Evolutionary conservation across 768 basidiomycete genomes (phyloP), one percentile per base, ranked within the genome.

Genomic region (Mycena venus): DNA sequence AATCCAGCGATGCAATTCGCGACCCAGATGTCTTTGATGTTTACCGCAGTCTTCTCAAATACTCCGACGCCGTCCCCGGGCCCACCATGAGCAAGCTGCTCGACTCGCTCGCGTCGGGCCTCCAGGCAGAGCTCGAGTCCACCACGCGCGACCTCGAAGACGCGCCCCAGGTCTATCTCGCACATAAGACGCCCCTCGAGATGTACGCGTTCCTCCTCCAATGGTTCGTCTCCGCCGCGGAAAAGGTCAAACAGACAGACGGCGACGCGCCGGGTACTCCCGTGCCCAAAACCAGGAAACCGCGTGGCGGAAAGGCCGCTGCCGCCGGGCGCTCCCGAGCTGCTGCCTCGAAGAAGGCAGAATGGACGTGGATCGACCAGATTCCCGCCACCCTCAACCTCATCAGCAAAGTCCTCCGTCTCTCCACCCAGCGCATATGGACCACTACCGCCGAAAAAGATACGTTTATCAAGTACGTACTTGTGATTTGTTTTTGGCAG

Each of bases 191-290:
- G 4, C 91, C 96, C 0, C 87, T 99, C 72, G 98, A 99, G 82
- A 92, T 95, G 88, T 99, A 96, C 82, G 94, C 94, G 9, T 99
- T 99, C 81, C 85, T 99, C 29, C 83, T 98, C n/a, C 89, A 93
- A 73, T 99, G 97, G 97, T 97, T 97, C 80, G 94, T 95, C 19
- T 84, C 86, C 14, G 92, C 92, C 0, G 94, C 92, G 1, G 96
- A 98, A 83, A 94, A 93, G 76, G 90, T 93, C 71, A 94, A 93
- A 15, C 89, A 86, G 23, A 85, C 84, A 19, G 87, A 77, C 51
- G 86, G 85, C 7, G 89, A 89, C 2, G 87, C 85, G 23, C 87
- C 88, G 15, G 82, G 86, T 3, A 83, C 80, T 8, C 86, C 89
- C 1, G 85, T 85, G 27, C 81, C 88, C 1, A 92, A 90, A 74